Evolutionary conservation across 2,329 filamentous ascomycete species (phyloP), one percentile per base, ranked within the genome.

Genomic region (Hyphodiscus sp.): DNA sequence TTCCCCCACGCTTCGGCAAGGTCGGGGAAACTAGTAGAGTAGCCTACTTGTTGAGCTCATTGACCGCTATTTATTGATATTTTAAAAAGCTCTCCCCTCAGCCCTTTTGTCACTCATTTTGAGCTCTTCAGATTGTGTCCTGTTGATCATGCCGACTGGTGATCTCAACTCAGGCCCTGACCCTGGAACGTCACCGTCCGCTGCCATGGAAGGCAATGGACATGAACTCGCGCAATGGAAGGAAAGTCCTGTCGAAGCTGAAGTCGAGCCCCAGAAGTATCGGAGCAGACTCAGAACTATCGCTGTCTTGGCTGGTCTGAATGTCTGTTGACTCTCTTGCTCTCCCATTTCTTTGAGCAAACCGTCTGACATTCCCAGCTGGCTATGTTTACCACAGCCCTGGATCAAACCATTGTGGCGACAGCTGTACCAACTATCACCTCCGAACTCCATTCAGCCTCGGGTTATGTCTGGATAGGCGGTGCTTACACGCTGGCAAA

Each of bases 391-490:
- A 57, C 68, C n/a, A 61, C 67, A 47, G 65, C 67, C 7, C 56
- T 69, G 23, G 65, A 66, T 49, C 60, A 62, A 20, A 69, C 69
- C 7, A 72, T 73, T 50, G 67, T 73, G 41, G 63, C 69, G 10
- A 73, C 70, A 1, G 69, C 71, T 5, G 65, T 71, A 42, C 70
- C 69, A 1, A 63, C 64, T 13, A 71, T 71, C 49, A 67, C 67
- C 1, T 61, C 67, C 54, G 63, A 68, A 19, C 66, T 72, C 56
- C 63, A 75, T 23, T 75, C 74, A 11, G 65, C 71, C 0, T 65
- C 60, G 8, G 76, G 75, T 19, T 79, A 79, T 57, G 74, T 72
- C 6, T 81, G 78, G 78, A 74, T 81, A 33, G 77, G 77, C 16
- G 73, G 71, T 20, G 73, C 76, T 8, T 80, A 78, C 56, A 52